Evolutionary conservation across 2,329 filamentous ascomycete species (phyloP), one percentile per base, ranked within the genome.

Genomic region (Lojkania enalia): DNA sequence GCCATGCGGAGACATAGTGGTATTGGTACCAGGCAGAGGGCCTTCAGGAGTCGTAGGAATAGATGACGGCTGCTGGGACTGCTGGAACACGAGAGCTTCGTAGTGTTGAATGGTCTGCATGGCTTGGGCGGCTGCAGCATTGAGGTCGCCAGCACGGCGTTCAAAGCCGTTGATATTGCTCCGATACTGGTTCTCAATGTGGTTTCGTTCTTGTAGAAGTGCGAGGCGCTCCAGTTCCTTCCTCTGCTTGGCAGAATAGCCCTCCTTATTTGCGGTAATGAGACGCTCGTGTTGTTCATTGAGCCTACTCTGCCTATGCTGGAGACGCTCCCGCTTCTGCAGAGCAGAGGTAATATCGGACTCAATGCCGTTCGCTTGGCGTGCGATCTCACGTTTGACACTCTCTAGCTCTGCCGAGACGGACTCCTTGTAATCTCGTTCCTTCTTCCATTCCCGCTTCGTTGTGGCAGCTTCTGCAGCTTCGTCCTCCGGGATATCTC

Each of bases 281-380:
- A 90, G 84, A 57, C 84, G 83, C 44, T 84, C 82, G 55, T 87
- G 79, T 67, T 90, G 87, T 54, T 82, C 84, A 54, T 86, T 83
- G 18, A 89, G 82, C 72, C 88, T 88, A 61, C 79, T 77, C 57
- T 88, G 85, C 39, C 87, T 84, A 19, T 81, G 77, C 43, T 82
- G 81, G 31, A 89, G 83, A 71, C 87, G 87, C 72, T 88, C 88
- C 38, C 81, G 80, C 67, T 88, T 88, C 44, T 82, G 81, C 60
- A 84, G 79, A 20, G 85, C 73, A 51, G 78, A 77, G 15, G 76
- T 73, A 58, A 85, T 79, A 45, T 90, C 87, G 35, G 82, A 78
- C 55, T 84, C 81, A 40, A 87, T 77, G 20, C 75, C 73, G 57
- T 83, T 80, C 50, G 86, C 71, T 44, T 86, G 80, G 52, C 78